Percentiles rank a stretch among this genome's conserved stretches.
phyloP scores from a whole-genome alignment of 2,329 filamentous ascomycete species.

The Pseudomassariella vexata region DNA sequence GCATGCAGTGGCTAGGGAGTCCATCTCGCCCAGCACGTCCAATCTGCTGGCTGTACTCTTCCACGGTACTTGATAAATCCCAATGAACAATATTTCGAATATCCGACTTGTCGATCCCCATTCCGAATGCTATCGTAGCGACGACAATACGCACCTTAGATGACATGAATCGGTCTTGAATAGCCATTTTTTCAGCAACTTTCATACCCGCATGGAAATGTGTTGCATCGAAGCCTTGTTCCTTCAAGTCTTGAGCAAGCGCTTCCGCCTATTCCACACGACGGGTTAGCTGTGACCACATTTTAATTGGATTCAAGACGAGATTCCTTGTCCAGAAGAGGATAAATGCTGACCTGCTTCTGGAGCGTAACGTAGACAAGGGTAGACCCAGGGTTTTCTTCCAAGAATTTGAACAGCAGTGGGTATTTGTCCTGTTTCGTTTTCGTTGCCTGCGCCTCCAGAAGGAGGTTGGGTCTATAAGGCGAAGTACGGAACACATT shows the following conservation, averaged over 20 bases:
- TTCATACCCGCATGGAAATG: conserved; percentile 48
- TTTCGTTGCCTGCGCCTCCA: conserved; percentile 40
- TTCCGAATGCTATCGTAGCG: conserved; percentile 54
- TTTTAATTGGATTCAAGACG: too few relatives aligned
- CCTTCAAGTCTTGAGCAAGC: conserved; percentile 31
- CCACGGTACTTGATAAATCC: conserved; percentile 43
- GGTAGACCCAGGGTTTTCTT: conserved; percentile 44
- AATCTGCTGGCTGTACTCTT: conserved; percentile 53
- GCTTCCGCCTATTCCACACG: too few relatives aligned
- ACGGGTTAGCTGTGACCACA: too few relatives aligned
- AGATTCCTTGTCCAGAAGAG: too few relatives aligned
- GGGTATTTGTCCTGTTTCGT: conserved; percentile 38
- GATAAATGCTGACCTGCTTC: too few relatives aligned
- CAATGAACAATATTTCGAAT: conserved; percentile 51
- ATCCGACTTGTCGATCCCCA: conserved; percentile 52
- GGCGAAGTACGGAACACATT: conserved; percentile 54
- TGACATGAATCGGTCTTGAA: conserved; percentile 48
- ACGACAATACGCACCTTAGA: conserved; percentile 39
- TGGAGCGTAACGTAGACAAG: conserved; percentile 58
- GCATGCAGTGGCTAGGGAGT: conserved; percentile 46
- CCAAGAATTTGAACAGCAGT: conserved; percentile 41
- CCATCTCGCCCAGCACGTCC: conserved; percentile 51
- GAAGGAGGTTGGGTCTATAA: conserved; percentile 51
- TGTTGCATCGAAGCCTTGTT: conserved; percentile 32
- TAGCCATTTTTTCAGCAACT: conserved; percentile 32